phyloP scores from a whole-genome alignment of 768 basidiomycete genomes.

The Suillus placidus region DNA sequence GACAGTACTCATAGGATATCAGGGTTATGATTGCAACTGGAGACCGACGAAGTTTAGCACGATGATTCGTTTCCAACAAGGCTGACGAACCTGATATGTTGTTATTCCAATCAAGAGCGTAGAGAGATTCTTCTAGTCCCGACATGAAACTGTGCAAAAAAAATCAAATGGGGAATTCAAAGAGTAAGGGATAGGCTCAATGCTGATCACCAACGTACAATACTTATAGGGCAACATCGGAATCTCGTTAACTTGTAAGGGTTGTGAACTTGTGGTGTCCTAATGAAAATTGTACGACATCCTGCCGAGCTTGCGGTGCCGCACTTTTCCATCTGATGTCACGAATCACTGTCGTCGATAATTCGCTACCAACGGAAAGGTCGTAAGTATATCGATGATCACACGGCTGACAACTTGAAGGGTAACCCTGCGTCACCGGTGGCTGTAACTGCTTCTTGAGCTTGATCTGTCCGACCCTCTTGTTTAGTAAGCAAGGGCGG shows the following conservation, averaged over 20 bases:
- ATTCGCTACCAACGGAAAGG: too few species aligned
- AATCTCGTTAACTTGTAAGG: background rate
- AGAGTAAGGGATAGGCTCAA: background rate
- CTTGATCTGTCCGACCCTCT: background rate
- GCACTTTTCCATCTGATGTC: background rate
- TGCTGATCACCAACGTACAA: too few species aligned
- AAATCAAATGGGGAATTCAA: background rate
- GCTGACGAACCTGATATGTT: background rate
- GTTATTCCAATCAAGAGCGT: background rate
- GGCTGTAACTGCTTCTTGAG: too few species aligned
- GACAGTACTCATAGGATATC: background rate
- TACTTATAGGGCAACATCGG: background rate
- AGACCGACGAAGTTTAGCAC: background rate
- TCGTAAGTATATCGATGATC: background rate
- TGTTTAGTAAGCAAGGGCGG: background rate
- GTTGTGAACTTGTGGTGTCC: background rate
- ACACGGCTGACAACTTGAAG: background rate
- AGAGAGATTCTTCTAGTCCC: background rate
- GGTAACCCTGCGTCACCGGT: background rate
- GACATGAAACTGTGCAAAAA: conserved; percentile 1
- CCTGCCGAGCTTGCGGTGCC: background rate
- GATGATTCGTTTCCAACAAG: too few species aligned
- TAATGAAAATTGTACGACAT: background rate
- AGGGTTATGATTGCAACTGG: background rate
- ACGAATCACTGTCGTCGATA: background rate